Conservation (phyloP, 140 eudicot genomes). For the Bidens hawaiensis region DNA sequence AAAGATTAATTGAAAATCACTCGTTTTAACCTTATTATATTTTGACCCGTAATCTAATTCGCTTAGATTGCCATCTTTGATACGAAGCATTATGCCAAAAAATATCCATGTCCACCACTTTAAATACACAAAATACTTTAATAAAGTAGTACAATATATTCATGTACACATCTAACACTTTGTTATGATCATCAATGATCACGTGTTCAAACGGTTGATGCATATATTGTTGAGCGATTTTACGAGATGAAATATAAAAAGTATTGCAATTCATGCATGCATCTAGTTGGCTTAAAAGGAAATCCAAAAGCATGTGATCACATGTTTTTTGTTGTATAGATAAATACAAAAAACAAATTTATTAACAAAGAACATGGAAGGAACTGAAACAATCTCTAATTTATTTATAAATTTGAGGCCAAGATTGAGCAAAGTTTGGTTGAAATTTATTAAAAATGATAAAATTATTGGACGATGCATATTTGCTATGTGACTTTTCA, state of each 20-base stretch:
- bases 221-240: constrained; percentile 6
- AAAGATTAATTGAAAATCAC: neutral
- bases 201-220: neutral
- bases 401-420: neutral
- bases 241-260: constrained; percentile 2
- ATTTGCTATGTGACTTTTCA: too few species aligned
- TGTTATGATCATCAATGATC: neutral
- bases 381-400: neutral
- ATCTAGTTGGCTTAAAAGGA: constrained; percentile 22
- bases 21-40: neutral
- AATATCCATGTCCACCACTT: neutral
- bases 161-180: neutral
- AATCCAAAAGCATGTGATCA: constrained; percentile 28
- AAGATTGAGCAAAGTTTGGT: neutral
- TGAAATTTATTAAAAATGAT: neutral
- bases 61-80: neutral
- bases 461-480: too few species aligned
- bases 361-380: constrained; percentile 9
- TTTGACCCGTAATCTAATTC: neutral
- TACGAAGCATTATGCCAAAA: neutral
- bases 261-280: constrained; percentile 19
- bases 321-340: constrained; percentile 5
- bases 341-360: neutral
- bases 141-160: neutral
- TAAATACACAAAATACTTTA: neutral